Percentiles rank a stretch among this genome's conserved stretches.
phyloP scores from a whole-genome alignment of 805 yeast species.

The Zygotorulaspora florentina region DNA sequence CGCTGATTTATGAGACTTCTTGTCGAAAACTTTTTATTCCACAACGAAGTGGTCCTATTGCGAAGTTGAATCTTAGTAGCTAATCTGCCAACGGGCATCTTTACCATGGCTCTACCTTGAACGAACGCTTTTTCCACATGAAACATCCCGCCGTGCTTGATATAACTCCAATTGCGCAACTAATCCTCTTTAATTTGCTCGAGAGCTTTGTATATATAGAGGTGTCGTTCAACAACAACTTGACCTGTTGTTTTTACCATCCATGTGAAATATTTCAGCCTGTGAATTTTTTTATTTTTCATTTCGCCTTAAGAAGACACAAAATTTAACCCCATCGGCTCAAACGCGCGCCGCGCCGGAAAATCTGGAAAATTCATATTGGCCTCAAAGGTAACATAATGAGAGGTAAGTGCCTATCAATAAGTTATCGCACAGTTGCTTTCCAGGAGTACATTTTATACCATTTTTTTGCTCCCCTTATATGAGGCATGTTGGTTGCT shows the following conservation, averaged over 20 bases:
- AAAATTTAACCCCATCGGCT: constrained; percentile 1
- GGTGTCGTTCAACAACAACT: background rate
- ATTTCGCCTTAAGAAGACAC: background rate
- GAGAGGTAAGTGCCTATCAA: no score
- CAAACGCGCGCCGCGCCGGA: background rate
- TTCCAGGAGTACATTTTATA: no score
- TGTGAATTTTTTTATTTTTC: background rate
- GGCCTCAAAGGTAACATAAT: no score
- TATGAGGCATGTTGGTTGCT: constrained; percentile 24
- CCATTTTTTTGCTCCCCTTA: background rate
- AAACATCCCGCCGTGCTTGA: constrained; percentile 7
- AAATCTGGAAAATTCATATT: background rate
- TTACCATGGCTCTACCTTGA: constrained; percentile 19
- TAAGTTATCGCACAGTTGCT: no score
- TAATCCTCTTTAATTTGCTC: no score
- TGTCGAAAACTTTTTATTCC: constrained; percentile 22
- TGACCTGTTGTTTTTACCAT: background rate
- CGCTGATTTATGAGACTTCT: constrained; percentile 9
- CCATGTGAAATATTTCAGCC: background rate
- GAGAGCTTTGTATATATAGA: no score
- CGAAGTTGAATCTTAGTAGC: constrained; percentile 23
- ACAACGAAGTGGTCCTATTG: constrained; percentile 26
- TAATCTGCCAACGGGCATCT: constrained; percentile 18
- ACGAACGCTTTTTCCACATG: constrained; percentile 21
- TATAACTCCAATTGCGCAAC: background rate